A percentile compares a stretch with the other conserved stretches of the same genome.
Conservation (phyloP, 2,329 filamentous ascomycete species). For the Apiospora kogelbergensis region DNA sequence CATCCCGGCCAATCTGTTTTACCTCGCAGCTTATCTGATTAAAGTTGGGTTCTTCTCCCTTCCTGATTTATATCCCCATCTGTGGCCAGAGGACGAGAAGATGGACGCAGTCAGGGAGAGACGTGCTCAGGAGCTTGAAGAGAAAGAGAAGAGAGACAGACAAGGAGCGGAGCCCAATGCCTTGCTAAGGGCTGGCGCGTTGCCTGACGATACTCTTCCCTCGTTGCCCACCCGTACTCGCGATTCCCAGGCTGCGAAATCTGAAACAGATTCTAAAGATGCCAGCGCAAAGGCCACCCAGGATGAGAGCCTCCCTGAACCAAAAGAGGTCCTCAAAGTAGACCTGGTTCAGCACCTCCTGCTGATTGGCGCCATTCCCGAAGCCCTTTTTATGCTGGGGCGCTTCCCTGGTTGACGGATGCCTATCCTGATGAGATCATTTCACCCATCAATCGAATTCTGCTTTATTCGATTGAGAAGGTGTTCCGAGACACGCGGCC, state of each 20-base stretch:
- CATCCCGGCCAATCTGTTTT: conserved; percentile 89
- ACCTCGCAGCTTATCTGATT: conserved; percentile 86
- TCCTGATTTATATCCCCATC: conserved; percentile 84
- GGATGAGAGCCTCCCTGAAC: conserved; percentile 63
- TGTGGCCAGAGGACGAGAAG: conserved; percentile 79
- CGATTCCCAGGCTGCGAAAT: conserved; percentile 50
- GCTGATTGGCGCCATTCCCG: conserved; percentile 87
- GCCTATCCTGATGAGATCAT: conserved; percentile 79
- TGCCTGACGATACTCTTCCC: conserved; percentile 76
- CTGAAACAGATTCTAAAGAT: conserved; percentile 51
- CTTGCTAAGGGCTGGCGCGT: conserved; percentile 79
- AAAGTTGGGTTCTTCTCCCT: conserved; percentile 97
- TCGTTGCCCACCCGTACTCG: conserved; percentile 46
- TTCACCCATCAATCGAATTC: conserved; percentile 75
- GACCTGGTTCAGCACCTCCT: conserved; percentile 80
- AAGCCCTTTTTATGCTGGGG: conserved; percentile 88
- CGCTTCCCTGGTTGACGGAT: conserved; percentile 89
- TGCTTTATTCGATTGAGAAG: conserved; percentile 78
- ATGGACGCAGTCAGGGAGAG: conserved; percentile 75
- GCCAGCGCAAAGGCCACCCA: conserved; percentile 43
- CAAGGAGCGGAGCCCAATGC: conserved; percentile 78
- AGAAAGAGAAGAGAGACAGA: conserved; percentile 70
- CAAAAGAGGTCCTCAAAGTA: conserved; percentile 80
- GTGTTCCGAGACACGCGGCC: conserved; percentile 54
- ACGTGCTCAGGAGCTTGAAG: conserved; percentile 73